A percentile compares a stretch with the other conserved stretches of the same genome.
Conservation (phyloP, 169 alveolate species). For the Plasmodium gonderi region DNA sequence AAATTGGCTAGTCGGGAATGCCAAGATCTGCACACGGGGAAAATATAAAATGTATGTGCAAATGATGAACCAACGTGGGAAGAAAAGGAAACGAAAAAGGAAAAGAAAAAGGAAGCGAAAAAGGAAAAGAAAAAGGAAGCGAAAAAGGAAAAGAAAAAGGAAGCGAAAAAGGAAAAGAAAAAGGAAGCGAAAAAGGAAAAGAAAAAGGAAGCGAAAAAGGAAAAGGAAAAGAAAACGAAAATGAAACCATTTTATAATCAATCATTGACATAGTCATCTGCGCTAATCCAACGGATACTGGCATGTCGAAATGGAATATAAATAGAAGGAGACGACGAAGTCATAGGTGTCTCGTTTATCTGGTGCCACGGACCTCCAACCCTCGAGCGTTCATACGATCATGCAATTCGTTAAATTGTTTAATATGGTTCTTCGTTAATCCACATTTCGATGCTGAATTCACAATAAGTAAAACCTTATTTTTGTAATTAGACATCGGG, state of each 20-base stretch:
- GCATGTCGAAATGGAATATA: not conserved
- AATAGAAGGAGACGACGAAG: not conserved
- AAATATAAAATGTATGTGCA: too few species aligned
- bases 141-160: not conserved
- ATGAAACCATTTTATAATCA: too few species aligned
- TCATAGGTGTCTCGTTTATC: not conserved
- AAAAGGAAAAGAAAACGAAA: not conserved
- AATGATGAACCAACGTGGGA: too few species aligned
- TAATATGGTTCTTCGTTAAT: constrained; percentile 36
- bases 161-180: not conserved
- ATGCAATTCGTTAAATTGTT: constrained; percentile 26
- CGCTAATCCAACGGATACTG: not conserved
- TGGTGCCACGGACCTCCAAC: constrained; percentile 25
- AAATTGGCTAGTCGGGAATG: constrained; percentile 47
- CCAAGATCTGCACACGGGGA: constrained; percentile 12
- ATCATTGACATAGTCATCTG: not conserved
- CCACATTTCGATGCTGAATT: constrained; percentile 71
- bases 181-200: not conserved
- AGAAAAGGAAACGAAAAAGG: too few species aligned
- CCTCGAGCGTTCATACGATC: constrained; percentile 10
- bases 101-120: not conserved
- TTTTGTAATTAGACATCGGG: constrained; percentile 40
- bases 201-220: too few species aligned
- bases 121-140: not conserved
- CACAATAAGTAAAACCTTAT: constrained; percentile 40